A percentile compares a stretch with the other conserved stretches of the same genome.
Evolutionary conservation across 2,329 filamentous ascomycete species (phyloP).

Genomic region (Stylonectria norvegica): DNA sequence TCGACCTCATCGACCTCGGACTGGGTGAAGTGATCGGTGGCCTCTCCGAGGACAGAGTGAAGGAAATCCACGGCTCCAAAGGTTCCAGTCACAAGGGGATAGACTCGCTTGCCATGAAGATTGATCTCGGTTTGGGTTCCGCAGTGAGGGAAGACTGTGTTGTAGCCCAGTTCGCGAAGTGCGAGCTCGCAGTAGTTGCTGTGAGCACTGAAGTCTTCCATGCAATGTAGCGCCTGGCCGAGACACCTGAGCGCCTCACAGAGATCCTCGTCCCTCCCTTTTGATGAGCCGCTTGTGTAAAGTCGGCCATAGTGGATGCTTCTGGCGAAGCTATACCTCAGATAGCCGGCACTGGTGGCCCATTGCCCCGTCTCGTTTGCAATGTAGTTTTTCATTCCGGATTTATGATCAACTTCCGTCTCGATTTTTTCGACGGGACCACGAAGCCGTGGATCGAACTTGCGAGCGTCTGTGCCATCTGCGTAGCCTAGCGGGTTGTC

Average conservation of each 20-base stretch:
- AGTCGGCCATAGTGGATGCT: slow-evolving; percentile 75
- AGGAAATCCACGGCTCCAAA: slow-evolving; percentile 84
- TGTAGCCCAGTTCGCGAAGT: slow-evolving; percentile 72
- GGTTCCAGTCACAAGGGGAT: slow-evolving; percentile 66
- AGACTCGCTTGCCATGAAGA: slow-evolving; percentile 61
- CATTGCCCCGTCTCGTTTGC: slow-evolving; percentile 83
- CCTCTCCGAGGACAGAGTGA: slow-evolving; percentile 74
- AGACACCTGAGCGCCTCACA: slow-evolving; percentile 75
- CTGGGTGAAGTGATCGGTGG: slow-evolving; percentile 79
- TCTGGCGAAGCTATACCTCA: slow-evolving; percentile 70
- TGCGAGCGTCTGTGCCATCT: slow-evolving; percentile 79
- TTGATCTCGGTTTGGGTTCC: slow-evolving; percentile 65
- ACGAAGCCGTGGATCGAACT: slow-evolving; percentile 76
- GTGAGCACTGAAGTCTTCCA: slow-evolving; percentile 78
- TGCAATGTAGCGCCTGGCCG: slow-evolving; percentile 71
- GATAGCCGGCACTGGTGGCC: slow-evolving; percentile 85
- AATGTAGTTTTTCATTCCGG: slow-evolving; percentile 99
- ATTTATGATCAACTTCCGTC: slow-evolving; percentile 68
- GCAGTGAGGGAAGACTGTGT: slow-evolving; percentile 76
- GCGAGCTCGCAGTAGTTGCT: slow-evolving; percentile 81
- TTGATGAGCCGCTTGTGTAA: slow-evolving; percentile 62
- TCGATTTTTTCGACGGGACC: slow-evolving; percentile 71
- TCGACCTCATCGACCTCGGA: slow-evolving; percentile 82
- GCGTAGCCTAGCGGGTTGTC: slow-evolving; percentile 83
- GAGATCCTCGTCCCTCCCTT: slow-evolving; percentile 71